Base-by-base conservation (phyloP, 768 basidiomycete genomes). In the Hypsizygus marmoreus region DNA sequence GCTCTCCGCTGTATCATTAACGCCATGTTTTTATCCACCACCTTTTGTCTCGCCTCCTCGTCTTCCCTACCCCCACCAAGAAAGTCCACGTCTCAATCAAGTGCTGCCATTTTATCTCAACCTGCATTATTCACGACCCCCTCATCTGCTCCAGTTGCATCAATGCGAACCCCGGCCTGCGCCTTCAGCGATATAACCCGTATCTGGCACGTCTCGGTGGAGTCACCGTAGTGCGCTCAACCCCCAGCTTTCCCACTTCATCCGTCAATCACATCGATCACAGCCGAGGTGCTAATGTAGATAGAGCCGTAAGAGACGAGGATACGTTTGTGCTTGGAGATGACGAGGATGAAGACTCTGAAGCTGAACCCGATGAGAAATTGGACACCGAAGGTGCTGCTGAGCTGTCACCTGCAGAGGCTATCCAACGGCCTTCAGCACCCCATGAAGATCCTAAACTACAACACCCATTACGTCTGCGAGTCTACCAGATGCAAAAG, bases 151-250 rank as follows among this genome's bases (percentile, higher is more conserved):
- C 73, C 5, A 44, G 59, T 2, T 91, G 88, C 57, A 64, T 84
- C 16, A 44, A 61, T 1, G 59, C 67, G 2, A 89, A 88, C 58
- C 82, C 85, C 0, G n/a, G n/a, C n/a, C n/a, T n/a, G n/a, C 76
- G 88, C 13, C 70, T 89, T 16, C 66, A 72, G 26, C 69, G 81
- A 45, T 90, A 89, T 56, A 68, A 88, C 56, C 88, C 88, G 6
- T 91, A 88, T 61, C 64, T 91, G 13, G 72, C 74, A 6, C 90
- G 88, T 58, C 71, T 87, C 1, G 78, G 73, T 10, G 84, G 84
- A 2, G 75, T 81, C 2, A 72, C 61, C 12, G 73, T 75, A 7
- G 55, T 73, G 24, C 25, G 53, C 22, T 41, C 49, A 30, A 10
- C 37, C 29, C 40, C 34, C 12, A 57, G 54, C 49, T 24, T 47